These are phyloP conservation scores for Albatrellus sp. DNA, from an alignment of 1,284 basidiomycete species.

Conservation along the genomic window DNA sequence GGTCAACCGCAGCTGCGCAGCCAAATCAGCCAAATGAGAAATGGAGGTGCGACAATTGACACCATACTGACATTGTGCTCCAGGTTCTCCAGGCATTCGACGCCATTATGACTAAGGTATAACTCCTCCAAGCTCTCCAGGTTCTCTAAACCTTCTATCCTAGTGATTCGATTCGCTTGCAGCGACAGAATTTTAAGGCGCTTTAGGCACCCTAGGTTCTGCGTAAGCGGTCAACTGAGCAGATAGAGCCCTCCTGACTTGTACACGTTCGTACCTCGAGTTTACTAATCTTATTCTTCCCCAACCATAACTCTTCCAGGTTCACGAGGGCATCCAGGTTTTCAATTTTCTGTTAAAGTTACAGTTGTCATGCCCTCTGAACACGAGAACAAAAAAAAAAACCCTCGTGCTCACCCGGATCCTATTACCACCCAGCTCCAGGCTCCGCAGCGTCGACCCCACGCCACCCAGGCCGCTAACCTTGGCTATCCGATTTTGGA, in stretches of 20 bases:
- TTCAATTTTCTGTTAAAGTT: conserved; percentile 62
- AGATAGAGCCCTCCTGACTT: neutral
- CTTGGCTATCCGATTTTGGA: conserved; percentile 89
- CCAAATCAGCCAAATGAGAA: neutral
- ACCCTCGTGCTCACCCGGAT: conserved; percentile 49
- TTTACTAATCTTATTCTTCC: conserved; percentile 92
- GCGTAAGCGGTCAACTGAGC: conserved; percentile 1
- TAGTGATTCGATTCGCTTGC: conserved; percentile 90
- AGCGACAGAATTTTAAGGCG: conserved; percentile 76
- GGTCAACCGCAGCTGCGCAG: conserved; percentile 60
- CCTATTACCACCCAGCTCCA: conserved; percentile 90
- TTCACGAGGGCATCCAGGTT: conserved; percentile 73
- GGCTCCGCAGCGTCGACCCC: conserved; percentile 57
- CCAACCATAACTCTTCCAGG: conserved; percentile 90
- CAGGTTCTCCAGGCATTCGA: conserved; percentile 77
- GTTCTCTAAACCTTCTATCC: conserved; percentile 69
- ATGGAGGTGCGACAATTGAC: neutral
- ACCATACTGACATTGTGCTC: conserved; percentile 59
- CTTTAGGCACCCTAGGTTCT: conserved; percentile 54
- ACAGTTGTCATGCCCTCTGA: conserved; percentile 2
- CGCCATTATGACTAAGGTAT: conserved; percentile 91
- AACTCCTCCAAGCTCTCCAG: conserved; percentile 77
- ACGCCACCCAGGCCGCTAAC: conserved; percentile 57
- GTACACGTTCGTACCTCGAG: conserved; percentile 48
- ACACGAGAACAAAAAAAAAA: neutral